A percentile compares a stretch with the other conserved stretches of the same genome.
phyloP scores from a whole-genome alignment of 805 yeast genomes.

The Martiniozyma abietophila region DNA sequence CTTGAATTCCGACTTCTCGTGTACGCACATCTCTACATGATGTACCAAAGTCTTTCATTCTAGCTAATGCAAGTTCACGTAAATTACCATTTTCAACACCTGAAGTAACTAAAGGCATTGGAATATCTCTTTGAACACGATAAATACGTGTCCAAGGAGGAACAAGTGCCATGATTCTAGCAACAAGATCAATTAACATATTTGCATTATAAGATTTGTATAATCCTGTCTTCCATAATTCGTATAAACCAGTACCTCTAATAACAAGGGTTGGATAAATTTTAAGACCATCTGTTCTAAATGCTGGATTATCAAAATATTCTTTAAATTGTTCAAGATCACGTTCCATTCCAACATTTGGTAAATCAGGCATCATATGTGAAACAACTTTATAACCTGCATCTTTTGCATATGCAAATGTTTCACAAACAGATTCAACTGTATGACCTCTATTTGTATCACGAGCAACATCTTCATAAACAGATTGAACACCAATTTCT shows the following conservation, averaged over 20 bases:
- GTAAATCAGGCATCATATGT: slow-evolving; percentile 99
- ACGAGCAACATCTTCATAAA: slow-evolving; percentile 96
- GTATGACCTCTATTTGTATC: slow-evolving; percentile 98
- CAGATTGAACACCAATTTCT: slow-evolving; percentile 95
- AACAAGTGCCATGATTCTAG: slow-evolving; percentile 88
- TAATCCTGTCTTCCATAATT: slow-evolving; percentile 92
- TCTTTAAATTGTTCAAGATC: slow-evolving; percentile 93
- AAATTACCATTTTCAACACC: slow-evolving; percentile 98
- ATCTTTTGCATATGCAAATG: slow-evolving; percentile 93
- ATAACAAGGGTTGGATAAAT: slow-evolving; percentile 94
- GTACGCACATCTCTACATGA: slow-evolving; percentile 94
- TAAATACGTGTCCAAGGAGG: slow-evolving; percentile 99
- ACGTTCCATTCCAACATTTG: slow-evolving; percentile 97
- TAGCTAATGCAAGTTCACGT: slow-evolving; percentile 88
- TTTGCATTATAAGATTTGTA: slow-evolving; percentile 93
- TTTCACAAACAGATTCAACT: slow-evolving; percentile 90
- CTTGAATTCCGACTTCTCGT: slow-evolving; percentile 97
- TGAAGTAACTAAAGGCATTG: slow-evolving; percentile 96
- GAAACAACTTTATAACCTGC: slow-evolving; percentile 97
- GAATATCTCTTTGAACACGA: slow-evolving; percentile 97
- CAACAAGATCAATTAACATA: slow-evolving; percentile 88
- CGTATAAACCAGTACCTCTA: slow-evolving; percentile 95
- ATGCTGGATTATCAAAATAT: slow-evolving; percentile 93
- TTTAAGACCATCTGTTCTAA: slow-evolving; percentile 94
- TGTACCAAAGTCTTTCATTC: slow-evolving; percentile 98